Evolutionary conservation across 2,329 filamentous ascomycete species (phyloP).

Genomic region (Stagonosporopsis chrysanthemi): DNA sequence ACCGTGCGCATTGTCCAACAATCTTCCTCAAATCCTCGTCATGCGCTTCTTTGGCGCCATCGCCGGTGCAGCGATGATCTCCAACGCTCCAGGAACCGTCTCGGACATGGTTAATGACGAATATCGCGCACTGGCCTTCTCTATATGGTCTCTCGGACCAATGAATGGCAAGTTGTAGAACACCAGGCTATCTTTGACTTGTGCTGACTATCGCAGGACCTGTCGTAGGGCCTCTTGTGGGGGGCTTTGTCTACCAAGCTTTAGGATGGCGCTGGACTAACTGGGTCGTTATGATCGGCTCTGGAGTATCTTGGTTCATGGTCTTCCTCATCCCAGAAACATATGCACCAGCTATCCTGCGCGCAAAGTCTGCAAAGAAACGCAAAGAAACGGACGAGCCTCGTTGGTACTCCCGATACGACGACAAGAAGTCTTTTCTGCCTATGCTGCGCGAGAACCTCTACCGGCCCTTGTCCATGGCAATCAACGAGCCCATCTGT

Average conservation of each 20-base stretch:
- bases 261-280: constrained; percentile 89
- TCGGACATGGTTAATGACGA: constrained; percentile 84
- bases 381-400: constrained; percentile 78
- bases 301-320: constrained; percentile 66
- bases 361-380: constrained; percentile 72
- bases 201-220: constrained; percentile 40
- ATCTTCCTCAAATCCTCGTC: constrained; percentile 72
- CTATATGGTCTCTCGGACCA: constrained; percentile 82
- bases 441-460: constrained; percentile 77
- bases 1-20: constrained; percentile 73
- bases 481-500: constrained; percentile 84
- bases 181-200: background rate
- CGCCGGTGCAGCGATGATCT: constrained; percentile 80
- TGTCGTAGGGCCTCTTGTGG: constrained; percentile 71
- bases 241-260: constrained; percentile 79
- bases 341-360: constrained; percentile 75
- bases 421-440: constrained; percentile 70
- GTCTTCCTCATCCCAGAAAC: constrained; percentile 74
- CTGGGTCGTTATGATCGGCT: constrained; percentile 71
- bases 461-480: constrained; percentile 77
- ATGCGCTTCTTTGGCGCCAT: constrained; percentile 77
- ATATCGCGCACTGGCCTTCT: constrained; percentile 81
- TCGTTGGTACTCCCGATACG: constrained; percentile 81
- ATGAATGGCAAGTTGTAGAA: constrained; percentile 66
- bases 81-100: constrained; percentile 82